Base-by-base conservation (phyloP, 176 grass and related monocot species). In the Zoysia japonica region DNA sequence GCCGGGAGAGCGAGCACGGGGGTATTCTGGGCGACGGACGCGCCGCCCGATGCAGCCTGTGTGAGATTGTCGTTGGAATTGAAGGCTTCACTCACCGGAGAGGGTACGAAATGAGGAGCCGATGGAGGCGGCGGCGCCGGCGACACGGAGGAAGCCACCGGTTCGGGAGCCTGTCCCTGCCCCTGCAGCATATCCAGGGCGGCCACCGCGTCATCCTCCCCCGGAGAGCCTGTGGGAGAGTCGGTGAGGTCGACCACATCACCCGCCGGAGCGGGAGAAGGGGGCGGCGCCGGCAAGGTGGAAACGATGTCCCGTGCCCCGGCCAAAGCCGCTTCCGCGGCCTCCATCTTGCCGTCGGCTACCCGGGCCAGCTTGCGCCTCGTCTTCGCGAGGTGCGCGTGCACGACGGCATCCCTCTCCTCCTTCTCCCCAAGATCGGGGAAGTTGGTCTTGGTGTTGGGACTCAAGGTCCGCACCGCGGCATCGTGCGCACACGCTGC, bases 321-420 rank as follows among this genome's bases (percentile, higher is more conserved):
- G 53, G 48, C 48, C 48, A 12, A 1, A 50, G 53, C 15, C 53
- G 10, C 10, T 2, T 50, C 10, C 11, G 10, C 48, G 48, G 1
- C 10, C 48, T n/a, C 17, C 17, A 5, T 7, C 53, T 17, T 55
- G 13, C 53, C 15, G 15, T 4, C 7, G 55, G 55, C 55, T 60
- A 5, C 5, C 7, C 4, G 1, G 11, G 4, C 5, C 53, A 5
- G 56, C n/a, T 9, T 60, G n/a, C 7, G 56, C 6, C 3, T 28
- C n/a, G 8, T 2, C 56, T 3, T 20, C 7, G n/a, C n/a, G 6
- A 20, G 0, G 2, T 3, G n/a, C n/a, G 7, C 17, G 2, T 0
- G 56, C 56, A 60, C 56, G 56, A 8, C 6, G 7, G 56, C n/a
- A 1, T 6, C 56, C 2, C n/a, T 19, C 10, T 11, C 1, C 56